Base-by-base conservation (phyloP, 148 eudicot species). In the Fagopyrum tataricum region DNA sequence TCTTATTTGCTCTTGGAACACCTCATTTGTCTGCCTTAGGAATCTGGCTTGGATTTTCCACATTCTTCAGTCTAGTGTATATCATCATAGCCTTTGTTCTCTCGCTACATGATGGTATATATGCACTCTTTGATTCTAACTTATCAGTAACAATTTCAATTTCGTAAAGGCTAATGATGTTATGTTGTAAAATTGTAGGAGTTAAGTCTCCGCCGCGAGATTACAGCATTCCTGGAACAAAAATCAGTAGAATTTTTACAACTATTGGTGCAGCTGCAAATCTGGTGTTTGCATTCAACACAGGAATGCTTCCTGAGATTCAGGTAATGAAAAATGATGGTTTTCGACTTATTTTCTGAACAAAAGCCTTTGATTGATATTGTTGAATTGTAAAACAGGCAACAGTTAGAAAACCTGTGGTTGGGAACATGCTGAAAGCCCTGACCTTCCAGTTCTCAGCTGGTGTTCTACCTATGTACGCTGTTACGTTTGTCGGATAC, bases 231-330 rank as follows among this genome's bases (percentile, higher is more conserved):
- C 94, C 86, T 0, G 87, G 88, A 72, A 53, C 86, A 31, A 73
- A 39, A 41, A 59, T 70, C 17, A 67, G 82, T 87, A 87, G 73
- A 81, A 73, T 89, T 62, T 92, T 90, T 72, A 82, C 88, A 48
- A 90, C 94, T 13, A 85, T 96, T 24, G 99, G 97, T 78, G 99
- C 99, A 47, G 72, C 87, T 73, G 96, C 97, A 59, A 92, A 83
- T 80, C 86, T 92, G 76, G 94, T 96, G 58, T 92, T 96, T 70
- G 88, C 94, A 20, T 91, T 88, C 76, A 92, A 96, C 71, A 92
- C 99, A 37, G 99, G 99, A 80, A 96, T 96, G 99, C 92, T 96
- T 79, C 97, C 97, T 1, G 99, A 96, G 84, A 96, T 96, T 79
- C 99, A 96, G 92, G 99, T 88, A 64, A 40, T 26, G 7, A 70